Evolutionary conservation across 169 alveolate species (phyloP), one percentile per base, ranked within the genome.

Genomic region (Eimeria necatrix): DNA sequence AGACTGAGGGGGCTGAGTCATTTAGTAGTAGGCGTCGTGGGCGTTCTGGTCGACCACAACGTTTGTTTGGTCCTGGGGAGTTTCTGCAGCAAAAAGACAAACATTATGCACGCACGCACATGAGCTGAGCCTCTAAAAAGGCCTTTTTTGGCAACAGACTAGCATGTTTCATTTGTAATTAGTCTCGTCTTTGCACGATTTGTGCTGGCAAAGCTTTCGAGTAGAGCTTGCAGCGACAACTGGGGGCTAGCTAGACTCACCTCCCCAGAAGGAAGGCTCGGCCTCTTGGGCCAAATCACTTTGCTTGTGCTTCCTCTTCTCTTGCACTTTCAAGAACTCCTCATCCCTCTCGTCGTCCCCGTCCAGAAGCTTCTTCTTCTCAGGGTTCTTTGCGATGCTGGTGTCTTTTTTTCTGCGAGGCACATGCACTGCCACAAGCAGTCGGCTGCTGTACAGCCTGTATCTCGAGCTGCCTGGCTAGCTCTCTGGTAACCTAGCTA

Each of bases 231-330:
- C 41, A 32, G 3, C 41, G 41, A 32, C 41, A 32, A 32, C 41
- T 32, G 41, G 41, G 41, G 41, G 41, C 41, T 32, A 0, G 41
- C 41, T 32, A 32, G 41, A 9, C 90, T n/a, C 53, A 91, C 95
- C 95, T 53, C 91, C 91, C 95, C 95, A 91, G 91, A 91, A 91
- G 0, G 95, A 91, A 8, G 90, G 95, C 56, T 91, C 95, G 8
- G 95, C 95, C 71, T 91, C 95, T 83, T 91, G 95, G 24, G 60
- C 83, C 64, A 91, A 24, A 41, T 91, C 95, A 18, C 81, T 76
- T 59, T 51, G 81, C 14, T 56, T 74, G 41, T 91, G 90, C 5
- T 81, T 51, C 41, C 73, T 24, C 18, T 71, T 5, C 18, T 81
- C 73, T 1, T 9, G 24, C 3, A 24, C 70, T 26, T 53, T 51